Evolutionary conservation across 441 rosid genomes (phyloP), one percentile per base, ranked within the genome.

Genomic region (Pelargonium cotyledonis): DNA sequence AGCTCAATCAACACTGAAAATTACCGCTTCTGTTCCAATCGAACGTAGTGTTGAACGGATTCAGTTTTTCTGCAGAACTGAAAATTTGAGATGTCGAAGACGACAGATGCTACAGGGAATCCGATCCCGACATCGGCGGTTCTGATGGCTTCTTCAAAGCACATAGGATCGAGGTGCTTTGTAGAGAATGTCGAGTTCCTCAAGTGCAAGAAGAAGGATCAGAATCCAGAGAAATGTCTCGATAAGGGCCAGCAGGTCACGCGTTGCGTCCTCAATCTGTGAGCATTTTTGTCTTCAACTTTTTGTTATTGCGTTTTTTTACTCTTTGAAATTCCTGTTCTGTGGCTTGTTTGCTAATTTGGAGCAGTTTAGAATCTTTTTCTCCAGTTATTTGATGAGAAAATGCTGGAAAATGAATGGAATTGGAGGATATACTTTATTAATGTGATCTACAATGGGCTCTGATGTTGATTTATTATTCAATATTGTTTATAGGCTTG

Each of bases 41-140:
- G 3, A 29, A 29, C 31, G 31, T 29, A 4, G 31, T 29, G 31
- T 29, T 29, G 31, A 29, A 29, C 31, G 31, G 31, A 29, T 4
- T 29, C 31, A 29, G 3, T 29, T 57, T 26, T 49, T 12, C 14
- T 14, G 55, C 35, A 68, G 69, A 53, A 15, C 43, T 49, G 77
- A 57, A 57, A 18, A 1, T 57, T 16, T 6, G 73, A 68, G 70
- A 92, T 92, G 99, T 84, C 95, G 76, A 85, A 83, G 64, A 79
- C 89, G 65, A 88, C 86, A 76, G 98, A 90, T 66, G 80, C 85
- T 26, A 63, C 85, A 0, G 98, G 99, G 6, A 84, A 89, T 29
- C 99, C 98, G 83, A 86, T 95, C 82, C 97, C 99, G 60, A 86
- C 99, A 0, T 92, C 99, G 18, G 87, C 98, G 43, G 93, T 92